These are phyloP conservation scores for Singerocomus inundabilis DNA, from an alignment of 1,284 basidiomycete species.

Conservation along the genomic window DNA sequence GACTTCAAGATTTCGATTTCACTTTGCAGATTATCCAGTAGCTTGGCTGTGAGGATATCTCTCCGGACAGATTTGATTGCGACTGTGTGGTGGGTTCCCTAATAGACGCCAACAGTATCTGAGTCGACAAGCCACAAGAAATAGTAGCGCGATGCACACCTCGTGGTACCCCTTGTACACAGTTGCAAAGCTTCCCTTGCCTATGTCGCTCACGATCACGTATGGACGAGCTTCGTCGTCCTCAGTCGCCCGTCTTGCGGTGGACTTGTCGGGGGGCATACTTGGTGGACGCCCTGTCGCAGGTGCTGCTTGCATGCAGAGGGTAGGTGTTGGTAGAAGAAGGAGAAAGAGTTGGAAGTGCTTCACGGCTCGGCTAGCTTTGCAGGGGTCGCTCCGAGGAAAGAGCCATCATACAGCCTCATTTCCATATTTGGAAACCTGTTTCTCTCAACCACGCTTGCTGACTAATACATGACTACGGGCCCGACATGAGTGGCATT, in stretches of 20 bases:
- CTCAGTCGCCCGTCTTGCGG: constrained; percentile 36
- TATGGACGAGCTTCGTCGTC: constrained; percentile 73
- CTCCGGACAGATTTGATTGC: constrained; percentile 96
- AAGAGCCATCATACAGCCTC: constrained; percentile 22
- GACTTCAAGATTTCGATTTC: constrained; percentile 98
- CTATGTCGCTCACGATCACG: constrained; percentile 69
- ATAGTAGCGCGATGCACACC: constrained; percentile 45
- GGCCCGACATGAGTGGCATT: no score
- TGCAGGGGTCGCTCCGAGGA: constrained; percentile 21
- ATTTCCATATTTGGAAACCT: constrained; percentile 26
- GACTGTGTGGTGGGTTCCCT: constrained; percentile 77
- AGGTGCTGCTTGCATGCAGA: constrained; percentile 21
- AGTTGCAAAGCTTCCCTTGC: constrained; percentile 93
- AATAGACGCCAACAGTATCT: constrained; percentile 14
- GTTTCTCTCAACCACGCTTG: constrained; percentile 18
- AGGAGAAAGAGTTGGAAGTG: constrained; percentile 6
- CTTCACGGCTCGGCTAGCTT: constrained; percentile 20
- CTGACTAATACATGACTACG: constrained; percentile 20
- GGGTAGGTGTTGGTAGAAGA: constrained; percentile 11
- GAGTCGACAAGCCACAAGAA: not conserved
- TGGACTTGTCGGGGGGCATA: constrained; percentile 29
- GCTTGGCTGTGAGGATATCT: constrained; percentile 86
- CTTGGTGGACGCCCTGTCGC: constrained; percentile 16
- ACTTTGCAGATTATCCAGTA: constrained; percentile 95
- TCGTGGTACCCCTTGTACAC: constrained; percentile 93